Evolutionary conservation across 495 filamentous ascomycete species (phyloP).

Genomic region (Penicillium macrosclerotiorum): DNA sequence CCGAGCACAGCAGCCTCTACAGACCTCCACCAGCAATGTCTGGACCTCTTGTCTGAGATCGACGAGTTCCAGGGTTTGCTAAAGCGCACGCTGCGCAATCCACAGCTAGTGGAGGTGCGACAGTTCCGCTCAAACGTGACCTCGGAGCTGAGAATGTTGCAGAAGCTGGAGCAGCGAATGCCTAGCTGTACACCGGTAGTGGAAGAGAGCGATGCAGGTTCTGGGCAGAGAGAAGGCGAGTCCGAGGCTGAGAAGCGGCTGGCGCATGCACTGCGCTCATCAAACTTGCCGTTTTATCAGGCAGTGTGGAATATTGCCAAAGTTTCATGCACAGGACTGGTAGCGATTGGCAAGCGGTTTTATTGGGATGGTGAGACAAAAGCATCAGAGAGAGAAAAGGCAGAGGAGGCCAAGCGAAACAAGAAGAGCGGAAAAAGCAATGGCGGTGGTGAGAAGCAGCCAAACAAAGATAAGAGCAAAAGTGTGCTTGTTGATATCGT

Average conservation of each 20-base stretch:
- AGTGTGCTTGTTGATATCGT: constrained; percentile 50
- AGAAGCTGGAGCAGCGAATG: constrained; percentile 41
- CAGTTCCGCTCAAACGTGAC: constrained; percentile 48
- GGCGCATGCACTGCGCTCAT: constrained; percentile 51
- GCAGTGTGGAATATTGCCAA: constrained; percentile 55
- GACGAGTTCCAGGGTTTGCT: constrained; percentile 47
- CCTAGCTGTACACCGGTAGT: too few relatives aligned
- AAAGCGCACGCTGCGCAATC: constrained; percentile 42
- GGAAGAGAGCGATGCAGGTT: constrained; percentile 3
- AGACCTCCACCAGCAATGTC: constrained; percentile 41
- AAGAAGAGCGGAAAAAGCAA: constrained; percentile 21
- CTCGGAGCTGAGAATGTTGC: constrained; percentile 48
- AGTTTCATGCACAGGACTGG: constrained; percentile 43
- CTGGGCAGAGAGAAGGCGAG: not conserved
- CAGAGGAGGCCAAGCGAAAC: constrained; percentile 20
- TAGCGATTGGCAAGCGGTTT: constrained; percentile 52
- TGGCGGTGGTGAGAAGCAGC: constrained; percentile 23
- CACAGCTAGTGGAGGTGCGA: constrained; percentile 51
- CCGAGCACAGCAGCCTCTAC: constrained; percentile 17
- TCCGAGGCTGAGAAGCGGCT: constrained; percentile 20
- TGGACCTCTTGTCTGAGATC: constrained; percentile 43
- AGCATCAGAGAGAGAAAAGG: constrained; percentile 11
- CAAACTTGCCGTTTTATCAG: constrained; percentile 57
- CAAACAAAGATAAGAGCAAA: constrained; percentile 39
- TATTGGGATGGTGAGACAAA: constrained; percentile 43